Evolutionary conservation across 257 asterid species (phyloP).

Genomic region (Thymus quinquecostatus): DNA sequence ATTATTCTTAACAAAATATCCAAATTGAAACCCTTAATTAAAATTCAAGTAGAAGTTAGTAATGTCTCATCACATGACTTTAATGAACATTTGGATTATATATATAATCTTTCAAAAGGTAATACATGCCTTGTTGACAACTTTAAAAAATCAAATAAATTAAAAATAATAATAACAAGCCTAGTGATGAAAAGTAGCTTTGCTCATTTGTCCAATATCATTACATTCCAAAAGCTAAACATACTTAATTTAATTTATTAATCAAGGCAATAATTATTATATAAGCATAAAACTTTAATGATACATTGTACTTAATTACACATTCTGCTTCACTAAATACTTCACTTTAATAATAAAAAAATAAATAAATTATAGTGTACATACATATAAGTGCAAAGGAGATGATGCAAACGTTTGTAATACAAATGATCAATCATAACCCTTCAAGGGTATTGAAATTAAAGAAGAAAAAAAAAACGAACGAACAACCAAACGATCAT

Average conservation of each 20-base stretch:
- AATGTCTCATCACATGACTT: conserved; percentile 47
- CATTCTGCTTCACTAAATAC: too few species aligned
- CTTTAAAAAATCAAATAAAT: neutral
- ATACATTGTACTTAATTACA: too few species aligned
- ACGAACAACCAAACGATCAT: too few species aligned
- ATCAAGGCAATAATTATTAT: conserved; percentile 30
- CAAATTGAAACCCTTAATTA: neutral
- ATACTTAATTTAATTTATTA: conserved; percentile 24
- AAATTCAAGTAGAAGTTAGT: conserved; percentile 21
- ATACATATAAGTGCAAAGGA: neutral
- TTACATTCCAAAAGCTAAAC: conserved; percentile 40
- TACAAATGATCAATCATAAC: too few species aligned
- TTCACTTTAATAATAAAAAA: too few species aligned
- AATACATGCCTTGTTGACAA: conserved; percentile 30
- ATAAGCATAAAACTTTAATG: too few species aligned
- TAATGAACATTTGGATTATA: conserved; percentile 34
- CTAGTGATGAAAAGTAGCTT: conserved; percentile 30
- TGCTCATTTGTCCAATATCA: conserved; percentile 39
- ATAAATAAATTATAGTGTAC: neutral
- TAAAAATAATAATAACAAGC: conserved; percentile 24
- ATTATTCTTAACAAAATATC: too few species aligned
- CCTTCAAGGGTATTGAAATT: too few species aligned
- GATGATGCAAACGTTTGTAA: too few species aligned
- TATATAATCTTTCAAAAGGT: conserved; percentile 18
- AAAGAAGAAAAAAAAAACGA: too few species aligned